These are phyloP conservation scores for Setaria viridis DNA, from an alignment of 202 grass and related monocot species.

Conservation along the genomic window DNA sequence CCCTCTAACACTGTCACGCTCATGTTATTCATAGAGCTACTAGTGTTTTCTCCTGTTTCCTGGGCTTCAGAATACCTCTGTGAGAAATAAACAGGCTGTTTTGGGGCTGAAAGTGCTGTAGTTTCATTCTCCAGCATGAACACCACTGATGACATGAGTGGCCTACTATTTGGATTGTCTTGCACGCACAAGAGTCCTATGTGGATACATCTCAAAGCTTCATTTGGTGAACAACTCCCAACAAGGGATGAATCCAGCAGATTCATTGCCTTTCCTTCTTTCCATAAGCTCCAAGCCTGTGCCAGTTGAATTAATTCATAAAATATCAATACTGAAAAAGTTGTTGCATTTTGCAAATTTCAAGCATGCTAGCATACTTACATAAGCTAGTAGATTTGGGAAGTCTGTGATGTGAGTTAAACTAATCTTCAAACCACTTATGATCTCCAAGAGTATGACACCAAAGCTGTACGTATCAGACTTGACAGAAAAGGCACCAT, in stretches of 20 bases:
- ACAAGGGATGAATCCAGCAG: constrained; percentile 36
- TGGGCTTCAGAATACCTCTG: constrained; percentile 24
- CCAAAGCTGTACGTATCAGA: constrained; percentile 64
- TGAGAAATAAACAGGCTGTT: constrained; percentile 36
- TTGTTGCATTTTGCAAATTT: not conserved
- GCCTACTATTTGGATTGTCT: constrained; percentile 43
- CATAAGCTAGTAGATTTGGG: constrained; percentile 46
- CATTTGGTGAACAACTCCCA: constrained; percentile 24
- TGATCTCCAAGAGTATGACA: constrained; percentile 63
- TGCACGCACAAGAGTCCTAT: constrained; percentile 49
- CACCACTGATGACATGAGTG: constrained; percentile 43
- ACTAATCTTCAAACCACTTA: constrained; percentile 52
- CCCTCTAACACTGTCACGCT: constrained; percentile 7
- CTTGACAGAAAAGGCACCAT: constrained; percentile 57
- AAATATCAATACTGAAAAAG: not conserved
- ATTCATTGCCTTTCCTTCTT: constrained; percentile 38
- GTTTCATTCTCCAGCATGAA: constrained; percentile 49
- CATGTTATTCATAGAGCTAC: constrained; percentile 25
- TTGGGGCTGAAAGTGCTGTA: constrained; percentile 1
- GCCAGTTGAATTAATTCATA: constrained; percentile 2
- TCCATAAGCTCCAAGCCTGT: constrained; percentile 52
- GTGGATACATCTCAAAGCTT: constrained; percentile 39
- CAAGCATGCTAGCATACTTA: constrained; percentile 2
- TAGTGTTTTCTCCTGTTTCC: constrained; percentile 26
- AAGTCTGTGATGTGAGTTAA: constrained; percentile 19